Conservation (phyloP, 192 early-diverging fungal genomes). For the Linnemannia exigua region DNA sequence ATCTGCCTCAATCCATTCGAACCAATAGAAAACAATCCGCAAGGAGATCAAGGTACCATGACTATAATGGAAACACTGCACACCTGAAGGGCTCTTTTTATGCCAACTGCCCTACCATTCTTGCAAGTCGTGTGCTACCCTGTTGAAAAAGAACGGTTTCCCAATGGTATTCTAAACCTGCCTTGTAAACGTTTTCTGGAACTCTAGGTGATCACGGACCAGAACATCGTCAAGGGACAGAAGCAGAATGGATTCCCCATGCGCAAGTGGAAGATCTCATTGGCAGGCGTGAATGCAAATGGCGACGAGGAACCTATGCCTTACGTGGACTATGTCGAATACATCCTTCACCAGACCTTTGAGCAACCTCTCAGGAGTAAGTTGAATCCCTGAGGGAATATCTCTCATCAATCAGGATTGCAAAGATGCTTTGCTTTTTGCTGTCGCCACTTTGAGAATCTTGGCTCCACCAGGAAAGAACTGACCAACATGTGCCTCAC, state of each 20-base stretch:
- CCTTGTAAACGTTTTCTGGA: not conserved
- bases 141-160: not conserved
- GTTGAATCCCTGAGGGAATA: not conserved
- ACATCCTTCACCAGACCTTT: slow-evolving; percentile 67
- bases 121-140: not conserved
- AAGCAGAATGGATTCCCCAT: slow-evolving; percentile 57
- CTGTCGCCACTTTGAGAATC: not conserved
- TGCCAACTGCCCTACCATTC: not conserved
- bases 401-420: not conserved
- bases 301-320: slow-evolving; percentile 49
- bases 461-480: not conserved
- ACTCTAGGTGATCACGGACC: slow-evolving; percentile 47
- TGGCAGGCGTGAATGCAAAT: slow-evolving; percentile 54
- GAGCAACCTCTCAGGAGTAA: slow-evolving; percentile 58
- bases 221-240: slow-evolving; percentile 53
- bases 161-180: slow-evolving; percentile 1
- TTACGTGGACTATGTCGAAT: slow-evolving; percentile 66
- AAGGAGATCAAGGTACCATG: slow-evolving; percentile 50
- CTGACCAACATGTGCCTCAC: not conserved
- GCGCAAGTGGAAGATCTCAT: slow-evolving; percentile 64
- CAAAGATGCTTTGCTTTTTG: not conserved
- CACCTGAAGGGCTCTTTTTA: not conserved
- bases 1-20: not conserved
- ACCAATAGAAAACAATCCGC: slow-evolving; percentile 32
- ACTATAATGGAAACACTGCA: not conserved